Percentiles rank a stretch among this genome's conserved stretches.
Evolutionary conservation across 2,329 filamentous ascomycete species (phyloP).

Genomic region (Colletotrichum sp.): DNA sequence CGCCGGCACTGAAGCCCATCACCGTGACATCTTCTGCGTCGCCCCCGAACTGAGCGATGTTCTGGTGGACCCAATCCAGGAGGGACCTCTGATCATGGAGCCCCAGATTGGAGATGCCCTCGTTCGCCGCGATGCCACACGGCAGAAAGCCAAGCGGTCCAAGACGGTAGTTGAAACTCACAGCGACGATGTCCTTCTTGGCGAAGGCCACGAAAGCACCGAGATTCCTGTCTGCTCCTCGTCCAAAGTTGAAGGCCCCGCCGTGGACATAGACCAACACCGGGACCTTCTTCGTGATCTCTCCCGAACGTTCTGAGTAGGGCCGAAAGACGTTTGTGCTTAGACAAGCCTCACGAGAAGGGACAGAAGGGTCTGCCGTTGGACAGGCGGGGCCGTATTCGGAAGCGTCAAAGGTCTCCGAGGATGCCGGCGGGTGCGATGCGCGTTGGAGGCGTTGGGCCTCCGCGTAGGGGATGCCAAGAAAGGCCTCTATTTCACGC

Average conservation of each 20-base stretch:
- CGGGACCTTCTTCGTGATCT: constrained; percentile 32
- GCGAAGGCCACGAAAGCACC: constrained; percentile 65
- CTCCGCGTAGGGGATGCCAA: constrained; percentile 55
- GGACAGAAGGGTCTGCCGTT: constrained; percentile 28
- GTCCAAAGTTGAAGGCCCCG: constrained; percentile 64
- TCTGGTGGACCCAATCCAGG: constrained; percentile 65
- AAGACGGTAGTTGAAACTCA: constrained; percentile 69
- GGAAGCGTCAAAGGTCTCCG: constrained; percentile 34
- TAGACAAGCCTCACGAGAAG: constrained; percentile 56
- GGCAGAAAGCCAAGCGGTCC: constrained; percentile 73
- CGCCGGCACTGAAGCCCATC: constrained; percentile 66
- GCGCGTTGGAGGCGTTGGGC: constrained; percentile 50
- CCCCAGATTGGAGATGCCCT: constrained; percentile 67
- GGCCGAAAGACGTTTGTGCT: constrained; percentile 57
- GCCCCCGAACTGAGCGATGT: constrained; percentile 65
- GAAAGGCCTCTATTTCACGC: constrained; percentile 50
- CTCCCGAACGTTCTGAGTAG: constrained; percentile 11
- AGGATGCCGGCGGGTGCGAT: constrained; percentile 32
- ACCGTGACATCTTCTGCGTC: constrained; percentile 62
- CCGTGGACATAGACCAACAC: constrained; percentile 69
- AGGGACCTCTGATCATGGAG: constrained; percentile 65
- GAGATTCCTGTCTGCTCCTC: constrained; percentile 61
- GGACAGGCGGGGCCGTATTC: constrained; percentile 44
- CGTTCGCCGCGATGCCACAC: constrained; percentile 54
- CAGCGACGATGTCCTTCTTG: constrained; percentile 56